phyloP scores from a whole-genome alignment of 176 grass and related monocot species.

The Panicum miliaceum region DNA sequence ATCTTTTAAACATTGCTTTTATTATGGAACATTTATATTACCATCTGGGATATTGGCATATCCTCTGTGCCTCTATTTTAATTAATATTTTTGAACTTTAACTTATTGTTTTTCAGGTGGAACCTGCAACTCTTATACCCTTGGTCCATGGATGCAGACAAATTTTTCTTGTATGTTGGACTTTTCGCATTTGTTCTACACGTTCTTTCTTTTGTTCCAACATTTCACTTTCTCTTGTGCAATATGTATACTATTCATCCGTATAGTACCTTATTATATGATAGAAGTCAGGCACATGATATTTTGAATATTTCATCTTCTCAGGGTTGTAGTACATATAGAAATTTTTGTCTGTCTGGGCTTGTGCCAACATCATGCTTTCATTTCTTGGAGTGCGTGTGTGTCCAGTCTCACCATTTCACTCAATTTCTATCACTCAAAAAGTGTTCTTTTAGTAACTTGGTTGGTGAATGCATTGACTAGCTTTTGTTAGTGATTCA shows the following conservation, averaged over 20 bases:
- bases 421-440: not conserved
- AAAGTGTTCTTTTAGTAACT: not conserved
- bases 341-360: constrained; percentile 15
- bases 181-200: constrained; percentile 31
- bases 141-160: constrained; percentile 92
- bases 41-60: constrained; percentile 22
- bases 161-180: constrained; percentile 88
- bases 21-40: constrained; percentile 26
- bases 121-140: constrained; percentile 86
- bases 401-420: not conserved
- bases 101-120: constrained; percentile 64
- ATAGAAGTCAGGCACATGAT: constrained; percentile 7
- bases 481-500: not conserved
- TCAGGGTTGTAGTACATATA: not conserved
- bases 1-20: constrained; percentile 28
- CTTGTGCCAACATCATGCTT: constrained; percentile 13
- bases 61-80: constrained; percentile 40
- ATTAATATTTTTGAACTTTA: constrained; percentile 36
- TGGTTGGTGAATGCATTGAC: not conserved
- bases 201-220: not conserved
- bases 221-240: not conserved
- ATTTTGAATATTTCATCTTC: constrained; percentile 19
- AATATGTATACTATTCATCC: constrained; percentile 23
- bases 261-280: constrained; percentile 22
- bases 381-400: not conserved